Evolutionary conservation across 78 protist genomes (phyloP).

Genomic region (Parvularia atlantis): DNA sequence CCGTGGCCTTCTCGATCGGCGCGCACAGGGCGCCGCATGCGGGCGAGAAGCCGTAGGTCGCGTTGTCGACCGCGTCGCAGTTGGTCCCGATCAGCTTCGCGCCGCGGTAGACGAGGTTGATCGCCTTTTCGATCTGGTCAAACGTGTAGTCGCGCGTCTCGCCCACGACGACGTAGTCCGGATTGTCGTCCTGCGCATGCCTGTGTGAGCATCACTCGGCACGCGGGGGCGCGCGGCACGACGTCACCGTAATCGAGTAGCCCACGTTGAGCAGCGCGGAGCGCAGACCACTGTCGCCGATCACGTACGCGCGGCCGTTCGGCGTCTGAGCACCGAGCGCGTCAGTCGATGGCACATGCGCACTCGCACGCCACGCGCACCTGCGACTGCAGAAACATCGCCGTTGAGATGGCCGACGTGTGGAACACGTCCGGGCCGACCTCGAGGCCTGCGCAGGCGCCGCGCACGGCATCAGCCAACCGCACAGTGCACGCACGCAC

Average conservation of each 20-base stretch:
- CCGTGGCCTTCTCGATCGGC: conserved; percentile 15
- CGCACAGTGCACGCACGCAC: no score
- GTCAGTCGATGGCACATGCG: no score
- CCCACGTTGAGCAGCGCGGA: neutral
- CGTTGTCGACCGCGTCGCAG: neutral
- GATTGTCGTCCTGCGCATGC: neutral
- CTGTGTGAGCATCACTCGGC: neutral
- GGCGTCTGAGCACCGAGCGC: neutral
- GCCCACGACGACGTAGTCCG: neutral
- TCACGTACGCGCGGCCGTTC: neutral
- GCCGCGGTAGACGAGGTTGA: neutral
- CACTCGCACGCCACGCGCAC: no score
- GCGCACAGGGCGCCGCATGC: neutral
- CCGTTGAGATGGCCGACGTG: conserved; percentile 1
- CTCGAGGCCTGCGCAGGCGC: no score
- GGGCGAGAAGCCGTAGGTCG: neutral
- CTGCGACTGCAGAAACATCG: neutral
- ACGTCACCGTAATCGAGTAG: neutral
- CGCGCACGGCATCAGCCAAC: no score
- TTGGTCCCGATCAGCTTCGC: conserved; percentile 17
- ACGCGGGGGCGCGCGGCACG: neutral
- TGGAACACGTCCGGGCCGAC: neutral
- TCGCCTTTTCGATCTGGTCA: neutral
- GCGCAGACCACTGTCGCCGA: conserved; percentile 1
- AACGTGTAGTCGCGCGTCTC: neutral